phyloP scores from a whole-genome alignment of 345 rosid species.

The Streptanthus diversifolius region DNA sequence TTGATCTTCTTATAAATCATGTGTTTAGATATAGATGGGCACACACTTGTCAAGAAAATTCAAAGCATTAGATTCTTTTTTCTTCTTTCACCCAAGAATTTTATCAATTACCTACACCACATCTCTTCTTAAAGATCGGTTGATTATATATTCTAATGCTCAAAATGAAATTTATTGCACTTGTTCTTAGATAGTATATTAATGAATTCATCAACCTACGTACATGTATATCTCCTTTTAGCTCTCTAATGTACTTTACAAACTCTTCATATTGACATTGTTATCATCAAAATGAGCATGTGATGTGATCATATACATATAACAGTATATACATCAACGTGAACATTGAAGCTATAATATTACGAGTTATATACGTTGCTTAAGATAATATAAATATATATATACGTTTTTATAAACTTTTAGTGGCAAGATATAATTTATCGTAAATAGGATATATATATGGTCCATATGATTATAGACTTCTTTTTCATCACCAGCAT shows the following conservation, averaged over 20 bases:
- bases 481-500: conserved; percentile 34
- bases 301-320: neutral
- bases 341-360: neutral
- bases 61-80: conserved; percentile 3
- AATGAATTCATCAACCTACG: neutral
- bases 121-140: neutral
- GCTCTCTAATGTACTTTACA: neutral
- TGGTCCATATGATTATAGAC: conserved; percentile 32
- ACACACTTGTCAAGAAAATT: conserved; percentile 23
- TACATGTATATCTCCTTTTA: neutral
- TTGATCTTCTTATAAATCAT: conserved; percentile 15
- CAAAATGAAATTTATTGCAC: neutral
- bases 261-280: neutral
- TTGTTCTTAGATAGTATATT: neutral
- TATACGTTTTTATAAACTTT: neutral
- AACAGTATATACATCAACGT: neutral
- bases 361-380: neutral
- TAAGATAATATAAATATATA: conserved; percentile 3
- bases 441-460: neutral
- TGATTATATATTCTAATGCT: neutral
- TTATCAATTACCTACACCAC: conserved; percentile 3
- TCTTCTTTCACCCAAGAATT: neutral
- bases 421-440: conserved; percentile 7
- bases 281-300: neutral
- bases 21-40: conserved; percentile 29